Evolutionary conservation across 495 filamentous ascomycete species (phyloP), one percentile per base, ranked within the genome.

Genomic region (Daldinia childiae): DNA sequence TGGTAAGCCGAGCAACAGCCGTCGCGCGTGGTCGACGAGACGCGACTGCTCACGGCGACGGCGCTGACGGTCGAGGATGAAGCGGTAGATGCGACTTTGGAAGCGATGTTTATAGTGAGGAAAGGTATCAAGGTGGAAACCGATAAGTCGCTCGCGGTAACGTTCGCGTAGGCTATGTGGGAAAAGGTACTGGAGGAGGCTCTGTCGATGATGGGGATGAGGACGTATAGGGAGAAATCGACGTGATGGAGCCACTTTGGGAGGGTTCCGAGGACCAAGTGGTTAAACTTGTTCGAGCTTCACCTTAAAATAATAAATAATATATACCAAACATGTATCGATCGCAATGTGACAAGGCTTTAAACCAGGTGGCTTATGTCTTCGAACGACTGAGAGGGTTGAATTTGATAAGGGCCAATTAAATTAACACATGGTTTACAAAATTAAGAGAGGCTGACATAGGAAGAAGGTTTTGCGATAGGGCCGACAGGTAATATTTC

Each of bases 21-120:
- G 82, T 68, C 81, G 80, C 66, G 84, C 79, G 27, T 84, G 79
- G 57, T 85, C 83, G 69, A 90, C 72, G 64, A 91, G 77, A 29
- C 85, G 81, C 58, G 75, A 82, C 70, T 79, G 76, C 63, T 83
- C 76, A 60, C 80, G 80, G 48, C 84, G 82, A 68, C 81, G 85
- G 41, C 81, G 83, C 78, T 93, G 89, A 17, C 87, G 83, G 64
- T 85, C 82, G 73, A 94, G 78, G 50, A 96, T 84, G 72, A 90
- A 92, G 15, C 84, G 82, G 78, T 94, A 95, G 59, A 97, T 86
- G 59, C 89, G 86, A 58, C 90, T 89, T 74, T 95, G 92, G 4
- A 91, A 81, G 29, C 87, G 85, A 71, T 87, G 86, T 64, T 88
- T 89, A 67, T 92, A 87, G 50, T 84, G 82, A 43, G 92, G 90